Evolutionary conservation across 352 stramenopile genomes (phyloP).

Genomic region (Globisporangium cystogenes): DNA sequence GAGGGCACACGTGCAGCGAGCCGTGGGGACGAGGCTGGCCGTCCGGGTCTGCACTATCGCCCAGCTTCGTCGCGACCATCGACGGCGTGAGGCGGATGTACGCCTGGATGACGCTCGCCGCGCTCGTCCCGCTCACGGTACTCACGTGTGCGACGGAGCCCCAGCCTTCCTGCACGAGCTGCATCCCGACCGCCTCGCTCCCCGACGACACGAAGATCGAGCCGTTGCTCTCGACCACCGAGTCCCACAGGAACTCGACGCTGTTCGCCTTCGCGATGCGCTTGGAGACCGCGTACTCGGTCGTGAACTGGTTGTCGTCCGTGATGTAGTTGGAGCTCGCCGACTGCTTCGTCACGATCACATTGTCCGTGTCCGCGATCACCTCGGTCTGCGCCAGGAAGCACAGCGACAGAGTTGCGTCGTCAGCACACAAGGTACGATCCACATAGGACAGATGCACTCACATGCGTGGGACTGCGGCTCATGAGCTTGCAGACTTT

Average conservation of each 20-base stretch:
- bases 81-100: constrained; percentile 26
- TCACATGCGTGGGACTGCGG: constrained; percentile 10
- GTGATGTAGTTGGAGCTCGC: constrained; percentile 4
- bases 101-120: constrained; percentile 8
- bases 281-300: constrained; percentile 18
- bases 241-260: constrained; percentile 7
- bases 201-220: not conserved
- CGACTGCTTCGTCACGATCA: constrained; percentile 12
- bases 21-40: not conserved
- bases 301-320: constrained; percentile 12
- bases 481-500: constrained; percentile 25
- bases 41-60: not conserved
- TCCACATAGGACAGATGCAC: no score
- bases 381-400: constrained; percentile 5
- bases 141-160: not conserved
- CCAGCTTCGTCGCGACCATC: constrained; percentile 1
- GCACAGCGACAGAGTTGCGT: no score
- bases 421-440: not conserved
- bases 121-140: not conserved
- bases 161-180: constrained; percentile 9
- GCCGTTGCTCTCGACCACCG: constrained; percentile 2
- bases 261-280: constrained; percentile 13
- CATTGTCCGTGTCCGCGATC: constrained; percentile 12
- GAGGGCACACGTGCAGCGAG: not conserved
- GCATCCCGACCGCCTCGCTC: not conserved